These are phyloP conservation scores for Tulasnella sp. DNA, from an alignment of 768 basidiomycete species.

Conservation along the genomic window DNA sequence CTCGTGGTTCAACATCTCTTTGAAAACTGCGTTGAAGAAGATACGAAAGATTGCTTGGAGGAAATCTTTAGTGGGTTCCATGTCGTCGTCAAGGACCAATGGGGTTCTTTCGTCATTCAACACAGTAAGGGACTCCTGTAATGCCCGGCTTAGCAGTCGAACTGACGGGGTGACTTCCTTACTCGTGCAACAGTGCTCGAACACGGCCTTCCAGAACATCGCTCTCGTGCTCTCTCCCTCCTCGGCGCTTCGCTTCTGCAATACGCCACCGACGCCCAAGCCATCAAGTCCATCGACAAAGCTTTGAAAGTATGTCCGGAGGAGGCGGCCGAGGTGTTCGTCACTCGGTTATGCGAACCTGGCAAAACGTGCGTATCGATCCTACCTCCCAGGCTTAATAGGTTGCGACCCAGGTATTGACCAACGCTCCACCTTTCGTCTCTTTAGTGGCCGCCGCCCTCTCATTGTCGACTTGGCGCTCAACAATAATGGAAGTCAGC, in stretches of 20 bases:
- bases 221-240: slow-evolving; percentile 71
- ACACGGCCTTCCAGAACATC: slow-evolving; percentile 73
- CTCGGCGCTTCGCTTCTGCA: slow-evolving; percentile 71
- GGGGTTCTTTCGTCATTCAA: slow-evolving; percentile 62
- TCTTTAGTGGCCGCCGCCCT: slow-evolving; percentile 60
- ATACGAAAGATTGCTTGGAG: slow-evolving; percentile 30
- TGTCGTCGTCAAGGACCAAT: slow-evolving; percentile 80
- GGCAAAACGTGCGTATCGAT: slow-evolving; percentile 59
- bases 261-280: slow-evolving; percentile 77
- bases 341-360: slow-evolving; percentile 80
- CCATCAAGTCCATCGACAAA: slow-evolving; percentile 82
- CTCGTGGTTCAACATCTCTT: slow-evolving; percentile 31
- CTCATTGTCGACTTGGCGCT: slow-evolving; percentile 84
- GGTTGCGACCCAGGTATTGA: not conserved
- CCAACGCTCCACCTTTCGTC: not conserved
- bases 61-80: slow-evolving; percentile 43
- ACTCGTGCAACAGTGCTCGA: slow-evolving; percentile 57
- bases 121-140: not conserved
- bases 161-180: not conserved
- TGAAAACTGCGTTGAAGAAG: slow-evolving; percentile 31
- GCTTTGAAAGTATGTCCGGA: slow-evolving; percentile 78
- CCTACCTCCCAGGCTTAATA: not conserved
- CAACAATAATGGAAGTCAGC: slow-evolving; percentile 77
- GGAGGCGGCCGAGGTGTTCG: slow-evolving; percentile 60
- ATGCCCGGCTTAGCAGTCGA: not conserved